Base-by-base conservation (phyloP, 176 grass and related monocot species). In the Avena eriantha region DNA sequence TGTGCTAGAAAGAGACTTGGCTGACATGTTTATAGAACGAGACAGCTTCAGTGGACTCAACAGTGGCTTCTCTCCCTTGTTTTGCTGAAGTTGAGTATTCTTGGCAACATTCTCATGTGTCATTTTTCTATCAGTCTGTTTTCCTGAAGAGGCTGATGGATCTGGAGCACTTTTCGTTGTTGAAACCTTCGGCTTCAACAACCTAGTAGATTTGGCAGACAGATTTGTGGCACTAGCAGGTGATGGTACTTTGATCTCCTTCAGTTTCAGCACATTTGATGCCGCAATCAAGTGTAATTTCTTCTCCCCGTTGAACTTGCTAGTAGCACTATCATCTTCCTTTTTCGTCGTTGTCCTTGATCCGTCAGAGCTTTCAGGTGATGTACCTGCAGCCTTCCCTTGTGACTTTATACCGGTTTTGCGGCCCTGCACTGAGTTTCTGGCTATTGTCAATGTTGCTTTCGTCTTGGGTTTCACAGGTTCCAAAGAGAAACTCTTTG, bases 1-100 rank as follows among this genome's bases (percentile, higher is more conserved):
- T 2, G 67, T 41, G 75, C 56, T 87, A n/a, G 81, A 67, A 70
- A 92, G 58, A 8, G 77, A 79, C 69, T 83, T 92, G 17, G 82
- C 29, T 76, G 50, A 65, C 83, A 85, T 65, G 57, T 89, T 98
- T 63, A 82, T 8, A 19, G 83, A 81, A 68, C 21, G 63, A 86
- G 86, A 81, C n/a, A 86, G 76, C 81, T 92, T 91, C 24, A 84
- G n/a, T 53, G 73, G 76, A 81, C 63, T 82, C 19, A 61, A 7
- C 1, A 66, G 6, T 69, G 36, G 80, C 22, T 59, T 78, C 65
- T 83, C 84, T 66, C 43, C 66, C 81, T 71, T 77, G n/a, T 83
- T 88, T 65, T 87, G 65, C 46, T n/a, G 9, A 48, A 65, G 46
- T 74, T 63, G 77, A 33, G 73, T 47, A 87, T 24, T 76, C 80